Conservation (phyloP, 768 basidiomycete species). For the Pleurotus tuoliensis region DNA sequence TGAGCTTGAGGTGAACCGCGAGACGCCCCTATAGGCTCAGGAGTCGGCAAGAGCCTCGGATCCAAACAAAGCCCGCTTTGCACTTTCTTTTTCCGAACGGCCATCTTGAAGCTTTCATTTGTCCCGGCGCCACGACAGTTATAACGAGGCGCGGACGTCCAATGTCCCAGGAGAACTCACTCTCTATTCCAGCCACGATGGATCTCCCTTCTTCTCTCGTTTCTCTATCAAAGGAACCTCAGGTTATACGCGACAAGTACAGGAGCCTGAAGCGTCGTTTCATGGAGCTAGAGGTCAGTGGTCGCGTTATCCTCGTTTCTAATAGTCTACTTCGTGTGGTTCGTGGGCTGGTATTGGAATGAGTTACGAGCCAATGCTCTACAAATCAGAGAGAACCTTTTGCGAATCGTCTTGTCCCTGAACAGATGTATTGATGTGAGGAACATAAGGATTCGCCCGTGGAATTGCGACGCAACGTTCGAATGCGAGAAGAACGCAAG, state of each 20-base stretch:
- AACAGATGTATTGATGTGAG: conserved; percentile 33
- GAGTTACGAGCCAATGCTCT: background rate
- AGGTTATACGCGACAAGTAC: conserved; percentile 60
- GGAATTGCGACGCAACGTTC: conserved; percentile 54
- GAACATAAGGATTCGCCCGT: conserved; percentile 56
- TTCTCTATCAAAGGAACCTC: conserved; percentile 27
- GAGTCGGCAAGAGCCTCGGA: too few species aligned
- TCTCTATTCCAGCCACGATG: too few species aligned
- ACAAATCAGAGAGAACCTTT: conserved; percentile 14
- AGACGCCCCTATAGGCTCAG: too few species aligned
- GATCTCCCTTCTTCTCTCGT: too few species aligned
- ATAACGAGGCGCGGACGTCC: too few species aligned
- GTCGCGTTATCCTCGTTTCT: conserved; percentile 18
- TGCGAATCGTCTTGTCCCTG: conserved; percentile 19
- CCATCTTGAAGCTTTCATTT: conserved; percentile 6
- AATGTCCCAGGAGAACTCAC: too few species aligned
- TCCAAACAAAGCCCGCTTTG: background rate
- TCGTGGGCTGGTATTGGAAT: background rate
- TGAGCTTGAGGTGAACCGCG: too few species aligned
- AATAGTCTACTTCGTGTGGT: background rate
- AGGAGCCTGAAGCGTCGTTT: conserved; percentile 60
- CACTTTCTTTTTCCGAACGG: conserved; percentile 8
- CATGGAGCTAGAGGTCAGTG: conserved; percentile 64
- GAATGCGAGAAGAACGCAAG: conserved; percentile 61
- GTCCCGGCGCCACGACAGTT: too few species aligned